Conservation (phyloP, 2,329 filamentous ascomycete species). For the Plectosphaerella cucumerina region DNA sequence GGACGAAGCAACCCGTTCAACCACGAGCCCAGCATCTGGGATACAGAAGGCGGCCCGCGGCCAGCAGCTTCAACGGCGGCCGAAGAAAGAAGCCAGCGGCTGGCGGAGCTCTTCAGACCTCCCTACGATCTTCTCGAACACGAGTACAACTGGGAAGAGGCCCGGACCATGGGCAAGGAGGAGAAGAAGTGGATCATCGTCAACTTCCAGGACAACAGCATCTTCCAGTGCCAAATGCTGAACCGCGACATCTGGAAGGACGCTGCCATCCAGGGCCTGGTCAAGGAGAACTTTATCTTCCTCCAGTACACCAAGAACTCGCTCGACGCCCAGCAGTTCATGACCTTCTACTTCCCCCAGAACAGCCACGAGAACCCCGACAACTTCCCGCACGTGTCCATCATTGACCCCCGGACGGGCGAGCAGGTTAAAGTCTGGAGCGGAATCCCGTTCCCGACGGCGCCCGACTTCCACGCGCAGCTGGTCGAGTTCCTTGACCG, state of each 20-base stretch:
- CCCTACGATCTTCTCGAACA: constrained; percentile 86
- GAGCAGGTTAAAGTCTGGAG: constrained; percentile 98
- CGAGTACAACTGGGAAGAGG: constrained; percentile 71
- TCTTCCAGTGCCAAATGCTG: constrained; percentile 91
- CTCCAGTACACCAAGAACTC: constrained; percentile 91
- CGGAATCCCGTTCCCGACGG: constrained; percentile 70
- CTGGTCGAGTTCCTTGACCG: constrained; percentile 95
- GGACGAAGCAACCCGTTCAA: constrained; percentile 28
- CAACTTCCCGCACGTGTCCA: constrained; percentile 92
- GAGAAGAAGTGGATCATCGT: constrained; percentile 92
- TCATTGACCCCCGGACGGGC: constrained; percentile 90
- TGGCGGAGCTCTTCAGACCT: constrained; percentile 89
- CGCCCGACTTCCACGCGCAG: constrained; percentile 82
- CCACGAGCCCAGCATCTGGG: constrained; percentile 34
- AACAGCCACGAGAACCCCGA: constrained; percentile 73
- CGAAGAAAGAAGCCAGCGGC: constrained; percentile 61
- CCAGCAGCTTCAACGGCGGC: constrained; percentile 12
- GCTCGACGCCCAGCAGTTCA: constrained; percentile 70
- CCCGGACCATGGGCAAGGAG: constrained; percentile 79
- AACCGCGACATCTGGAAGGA: constrained; percentile 98
- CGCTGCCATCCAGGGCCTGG: constrained; percentile 67
- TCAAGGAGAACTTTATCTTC: constrained; percentile 92
- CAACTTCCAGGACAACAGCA: constrained; percentile 88
- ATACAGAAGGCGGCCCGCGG: constrained; percentile 15
- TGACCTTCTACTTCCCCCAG: constrained; percentile 81